Evolutionary conservation across 1,139 yeast genomes (phyloP), one percentile per base, ranked within the genome.

Genomic region (Taphrina wiesneri): DNA sequence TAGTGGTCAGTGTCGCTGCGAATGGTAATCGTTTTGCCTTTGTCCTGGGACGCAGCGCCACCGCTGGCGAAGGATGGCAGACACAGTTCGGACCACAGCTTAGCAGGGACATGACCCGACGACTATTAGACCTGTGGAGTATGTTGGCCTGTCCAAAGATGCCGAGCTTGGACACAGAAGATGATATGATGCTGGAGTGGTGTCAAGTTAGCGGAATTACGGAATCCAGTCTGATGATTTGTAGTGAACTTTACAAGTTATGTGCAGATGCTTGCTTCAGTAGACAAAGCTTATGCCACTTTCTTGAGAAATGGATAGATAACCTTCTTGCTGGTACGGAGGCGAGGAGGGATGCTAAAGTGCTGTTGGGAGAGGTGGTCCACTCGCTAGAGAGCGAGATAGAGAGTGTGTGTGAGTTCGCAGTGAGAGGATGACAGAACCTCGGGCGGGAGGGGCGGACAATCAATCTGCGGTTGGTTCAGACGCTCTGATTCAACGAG

Each of bases 11-110:
- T 15, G 25, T 32, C 15, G 64, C 56, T n/a, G 51, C 64, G 21
- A 60, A 60, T 11, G 57, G 43, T 30, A 60, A 32, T 13, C 64
- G 49, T 32, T 51, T 60, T 34, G 64, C 64, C 41, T 51, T 60
- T 23, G 51, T 7, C 2, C 64, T 41, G 6, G 64, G 64, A 17
- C 64, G 56, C 23, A 60, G 51, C 39, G 56, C 57, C 23, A 60
- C 64, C 9, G 64, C 56, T 6, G 64, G 57, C 26, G 64, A 41
- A 6, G 64, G 64, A 51, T 60, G 64, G 39, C 64, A 60, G 64
- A 60, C 64, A 19, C 64, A 60, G 23, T 52, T 53, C 47, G 57
- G 64, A 25, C 64, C 64, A 54, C 64, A 60, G 32, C 64, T 60
- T 45, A 60, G 51, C 49, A 54, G 32, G n/a, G 49, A 45, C 49